Conservation (phyloP, 2,329 filamentous ascomycete species). For the Aspergillus candidus region DNA sequence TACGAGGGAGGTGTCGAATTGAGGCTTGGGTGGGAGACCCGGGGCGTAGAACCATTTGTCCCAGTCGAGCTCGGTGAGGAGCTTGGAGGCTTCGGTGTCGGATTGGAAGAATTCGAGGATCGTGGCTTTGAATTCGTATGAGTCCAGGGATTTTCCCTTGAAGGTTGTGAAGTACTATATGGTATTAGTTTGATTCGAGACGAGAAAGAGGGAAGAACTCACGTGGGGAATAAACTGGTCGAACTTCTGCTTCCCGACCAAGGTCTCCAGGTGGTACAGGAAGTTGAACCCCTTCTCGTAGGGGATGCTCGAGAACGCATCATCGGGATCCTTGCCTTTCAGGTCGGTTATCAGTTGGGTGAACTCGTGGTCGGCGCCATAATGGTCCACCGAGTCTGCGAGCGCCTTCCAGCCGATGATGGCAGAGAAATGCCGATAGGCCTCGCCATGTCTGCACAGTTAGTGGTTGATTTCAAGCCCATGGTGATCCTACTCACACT, state of each 20-base stretch:
- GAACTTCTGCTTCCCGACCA: slow-evolving; percentile 80
- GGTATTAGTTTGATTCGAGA: slow-evolving; percentile 3
- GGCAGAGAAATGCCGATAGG: slow-evolving; percentile 85
- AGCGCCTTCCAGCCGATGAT: slow-evolving; percentile 95
- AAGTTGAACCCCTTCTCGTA: slow-evolving; percentile 98
- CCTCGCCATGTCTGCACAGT: slow-evolving; percentile 62
- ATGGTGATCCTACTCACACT: slow-evolving; percentile 23
- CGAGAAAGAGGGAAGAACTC: slow-evolving; percentile 12
- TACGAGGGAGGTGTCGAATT: slow-evolving; percentile 82
- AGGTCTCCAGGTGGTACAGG: slow-evolving; percentile 79
- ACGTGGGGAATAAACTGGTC: slow-evolving; percentile 87
- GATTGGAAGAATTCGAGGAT: slow-evolving; percentile 76
- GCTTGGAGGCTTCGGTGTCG: slow-evolving; percentile 57
- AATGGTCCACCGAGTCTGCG: slow-evolving; percentile 70
- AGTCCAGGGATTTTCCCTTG: slow-evolving; percentile 81
- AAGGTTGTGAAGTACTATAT: slow-evolving; percentile 72
- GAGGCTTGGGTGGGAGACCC: slow-evolving; percentile 81
- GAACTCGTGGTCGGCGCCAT: slow-evolving; percentile 80
- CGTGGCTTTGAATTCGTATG: slow-evolving; percentile 87
- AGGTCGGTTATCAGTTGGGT: slow-evolving; percentile 86
- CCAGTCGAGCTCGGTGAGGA: slow-evolving; percentile 74
- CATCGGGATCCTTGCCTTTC: slow-evolving; percentile 87
- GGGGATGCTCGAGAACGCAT: slow-evolving; percentile 85
- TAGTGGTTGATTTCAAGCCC: not conserved
- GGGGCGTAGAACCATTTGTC: slow-evolving; percentile 82